These are phyloP conservation scores for Diplogelasinospora grovesii DNA, from an alignment of 495 filamentous ascomycete genomes.

Conservation along the genomic window DNA sequence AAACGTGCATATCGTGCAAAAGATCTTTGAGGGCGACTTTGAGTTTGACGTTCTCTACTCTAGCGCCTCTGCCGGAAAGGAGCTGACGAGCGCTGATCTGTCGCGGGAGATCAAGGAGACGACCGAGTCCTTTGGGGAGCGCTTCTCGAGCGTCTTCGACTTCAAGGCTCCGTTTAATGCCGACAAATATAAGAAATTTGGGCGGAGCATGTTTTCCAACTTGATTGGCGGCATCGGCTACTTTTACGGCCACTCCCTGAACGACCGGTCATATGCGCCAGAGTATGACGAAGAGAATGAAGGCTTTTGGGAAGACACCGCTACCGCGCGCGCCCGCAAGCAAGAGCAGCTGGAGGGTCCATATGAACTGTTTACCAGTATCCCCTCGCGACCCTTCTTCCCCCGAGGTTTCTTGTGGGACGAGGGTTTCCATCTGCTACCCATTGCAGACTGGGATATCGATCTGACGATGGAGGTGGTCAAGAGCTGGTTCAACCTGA, in stretches of 20 bases:
- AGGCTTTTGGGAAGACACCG: conserved; percentile 92
- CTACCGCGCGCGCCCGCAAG: conserved; percentile 57
- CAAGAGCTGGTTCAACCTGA: conserved; percentile 90
- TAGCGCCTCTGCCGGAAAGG: conserved; percentile 63
- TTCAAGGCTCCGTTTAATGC: conserved; percentile 70
- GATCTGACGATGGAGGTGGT: conserved; percentile 89
- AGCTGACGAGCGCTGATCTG: conserved; percentile 54
- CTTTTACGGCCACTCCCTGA: conserved; percentile 79
- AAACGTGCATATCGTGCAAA: conserved; percentile 87
- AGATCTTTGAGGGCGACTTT: conserved; percentile 83
- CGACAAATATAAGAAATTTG: conserved; percentile 70
- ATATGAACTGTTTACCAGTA: conserved; percentile 83
- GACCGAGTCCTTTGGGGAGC: conserved; percentile 61
- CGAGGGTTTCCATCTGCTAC: conserved; percentile 92
- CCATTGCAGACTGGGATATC: conserved; percentile 87
- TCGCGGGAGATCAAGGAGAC: conserved; percentile 60
- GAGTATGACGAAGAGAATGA: conserved; percentile 97
- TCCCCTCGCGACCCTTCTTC: conserved; percentile 93
- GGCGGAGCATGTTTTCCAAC: conserved; percentile 87
- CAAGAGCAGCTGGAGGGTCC: conserved; percentile 70
- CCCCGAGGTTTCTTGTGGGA: conserved; percentile 96
- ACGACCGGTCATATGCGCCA: conserved; percentile 81
- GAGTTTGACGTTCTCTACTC: conserved; percentile 93
- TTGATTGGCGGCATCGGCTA: conserved; percentile 91
- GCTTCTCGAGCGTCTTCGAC: conserved; percentile 65